Evolutionary conservation across 805 yeast genomes (phyloP).

Genomic region (Ogataea angusta): DNA sequence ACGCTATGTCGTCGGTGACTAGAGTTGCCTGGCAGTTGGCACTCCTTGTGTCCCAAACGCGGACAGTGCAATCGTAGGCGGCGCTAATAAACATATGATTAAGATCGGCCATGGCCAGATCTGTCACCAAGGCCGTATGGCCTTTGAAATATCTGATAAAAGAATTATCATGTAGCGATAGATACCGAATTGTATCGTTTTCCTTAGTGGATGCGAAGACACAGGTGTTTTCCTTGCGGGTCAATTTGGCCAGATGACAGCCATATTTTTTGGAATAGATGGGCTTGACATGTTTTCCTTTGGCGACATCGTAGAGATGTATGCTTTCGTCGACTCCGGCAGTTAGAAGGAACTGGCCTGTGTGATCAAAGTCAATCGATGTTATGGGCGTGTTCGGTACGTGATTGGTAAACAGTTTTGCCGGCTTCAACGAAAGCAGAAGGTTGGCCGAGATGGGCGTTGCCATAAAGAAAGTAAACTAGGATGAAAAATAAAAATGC

Average conservation of each 20-base stretch:
- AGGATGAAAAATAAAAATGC: background rate
- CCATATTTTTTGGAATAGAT: constrained; percentile 89
- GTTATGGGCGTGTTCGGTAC: constrained; percentile 53
- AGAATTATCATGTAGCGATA: constrained; percentile 72
- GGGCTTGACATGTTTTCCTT: constrained; percentile 66
- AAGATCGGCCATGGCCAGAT: constrained; percentile 69
- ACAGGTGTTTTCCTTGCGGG: constrained; percentile 66
- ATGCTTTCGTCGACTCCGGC: constrained; percentile 80
- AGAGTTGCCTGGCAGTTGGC: constrained; percentile 62
- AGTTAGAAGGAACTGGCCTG: constrained; percentile 73
- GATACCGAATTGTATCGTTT: constrained; percentile 70
- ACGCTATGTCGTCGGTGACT: constrained; percentile 40
- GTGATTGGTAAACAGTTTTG: constrained; percentile 42
- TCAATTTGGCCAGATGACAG: constrained; percentile 78
- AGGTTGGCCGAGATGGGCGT: constrained; percentile 6
- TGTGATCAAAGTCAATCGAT: constrained; percentile 74
- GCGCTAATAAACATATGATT: constrained; percentile 63
- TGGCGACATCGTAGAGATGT: constrained; percentile 72
- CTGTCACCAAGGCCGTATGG: constrained; percentile 72
- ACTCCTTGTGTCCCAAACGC: constrained; percentile 82
- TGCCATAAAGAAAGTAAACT: constrained; percentile 4
- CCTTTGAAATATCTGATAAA: constrained; percentile 86
- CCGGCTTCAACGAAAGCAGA: constrained; percentile 27
- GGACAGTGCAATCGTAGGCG: constrained; percentile 73
- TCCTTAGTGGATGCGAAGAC: constrained; percentile 76